Evolutionary conservation across 345 rosid species (phyloP), one percentile per base, ranked within the genome.

Genomic region (Eutrema yunnanense): DNA sequence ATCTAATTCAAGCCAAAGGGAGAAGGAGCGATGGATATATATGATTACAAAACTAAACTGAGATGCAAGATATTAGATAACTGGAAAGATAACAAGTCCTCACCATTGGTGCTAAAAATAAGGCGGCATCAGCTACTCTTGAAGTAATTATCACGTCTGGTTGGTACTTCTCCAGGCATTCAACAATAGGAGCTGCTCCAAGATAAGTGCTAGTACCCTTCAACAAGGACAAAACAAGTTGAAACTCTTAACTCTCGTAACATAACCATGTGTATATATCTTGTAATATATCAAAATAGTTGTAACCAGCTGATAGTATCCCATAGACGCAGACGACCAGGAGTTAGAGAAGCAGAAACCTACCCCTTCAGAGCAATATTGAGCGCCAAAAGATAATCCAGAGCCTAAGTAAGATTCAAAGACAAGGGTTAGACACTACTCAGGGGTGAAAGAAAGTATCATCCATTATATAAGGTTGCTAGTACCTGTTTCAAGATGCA

Each of bases 31-130:
- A 57, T 38, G 37, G 6, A 48, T 5, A 41, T 32, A n/a, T 47
- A 56, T 65, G 47, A 48, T 16, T 40, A 38, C 41, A 49, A 16
- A 65, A 27, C 53, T 13, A 52, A 73, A 34, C 16, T 65, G 26
- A 48, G 13, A 56, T 14, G 33, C 40, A 64, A 34, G 4, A 22
- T 22, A 22, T 29, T 8, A 33, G 52, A 41, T 32, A 51, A 22
- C 5, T 58, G 7, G 44, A 65, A 1, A 51, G 46, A 22, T 34
- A 36, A 42, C 41, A 66, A 43, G 33, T 9, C 11, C 81, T 73
- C 83, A 93, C 98, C 98, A 93, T 87, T 44, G 98, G 98, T 62
- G 89, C 98, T 74, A 93, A 78, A 76, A 93, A 93, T 57, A 93
- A 84, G 75, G 98, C 86, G 14, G 94, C 97, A 77, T 93, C 98